A percentile compares a stretch with the other conserved stretches of the same genome.
These are phyloP conservation scores for Plectranthus barbatus DNA, from an alignment of 257 asterid genomes.

Conservation along the genomic window DNA sequence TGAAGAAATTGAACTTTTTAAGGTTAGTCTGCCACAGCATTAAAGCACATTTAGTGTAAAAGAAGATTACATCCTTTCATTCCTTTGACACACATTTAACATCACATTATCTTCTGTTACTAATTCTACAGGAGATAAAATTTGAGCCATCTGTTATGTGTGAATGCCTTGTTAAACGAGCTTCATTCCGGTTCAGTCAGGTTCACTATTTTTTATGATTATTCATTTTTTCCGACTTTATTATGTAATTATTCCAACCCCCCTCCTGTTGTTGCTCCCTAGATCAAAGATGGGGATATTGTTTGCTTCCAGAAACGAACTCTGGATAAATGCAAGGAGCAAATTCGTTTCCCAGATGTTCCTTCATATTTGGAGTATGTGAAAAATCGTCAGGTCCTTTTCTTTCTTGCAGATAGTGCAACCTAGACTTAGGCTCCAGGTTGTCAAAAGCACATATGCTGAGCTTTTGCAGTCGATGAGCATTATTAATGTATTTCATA, in stretches of 20 bases:
- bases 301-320: constrained; percentile 82
- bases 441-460: not conserved
- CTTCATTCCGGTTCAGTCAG: constrained; percentile 74
- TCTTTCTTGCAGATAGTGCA: not conserved
- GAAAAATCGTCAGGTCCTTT: constrained; percentile 87
- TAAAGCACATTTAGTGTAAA: not conserved
- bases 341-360: constrained; percentile 64
- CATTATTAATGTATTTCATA: not conserved
- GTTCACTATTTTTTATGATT: constrained; percentile 20
- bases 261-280: not conserved
- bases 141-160: constrained; percentile 97
- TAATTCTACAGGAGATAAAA: constrained; percentile 61
- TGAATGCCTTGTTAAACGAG: constrained; percentile 69
- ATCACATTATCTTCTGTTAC: not conserved
- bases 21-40: constrained; percentile 42
- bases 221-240: too few relatives aligned
- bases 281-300: constrained; percentile 98
- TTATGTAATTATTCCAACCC: constrained; percentile 2
- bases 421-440: not conserved
- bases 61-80: too few relatives aligned
- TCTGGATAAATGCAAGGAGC: constrained; percentile 40
- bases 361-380: constrained; percentile 86
- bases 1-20: constrained; percentile 86
- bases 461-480: not conserved
- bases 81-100: too few relatives aligned